phyloP scores from a whole-genome alignment of 1,284 basidiomycete genomes.

The Heterobasidion parviporum region DNA sequence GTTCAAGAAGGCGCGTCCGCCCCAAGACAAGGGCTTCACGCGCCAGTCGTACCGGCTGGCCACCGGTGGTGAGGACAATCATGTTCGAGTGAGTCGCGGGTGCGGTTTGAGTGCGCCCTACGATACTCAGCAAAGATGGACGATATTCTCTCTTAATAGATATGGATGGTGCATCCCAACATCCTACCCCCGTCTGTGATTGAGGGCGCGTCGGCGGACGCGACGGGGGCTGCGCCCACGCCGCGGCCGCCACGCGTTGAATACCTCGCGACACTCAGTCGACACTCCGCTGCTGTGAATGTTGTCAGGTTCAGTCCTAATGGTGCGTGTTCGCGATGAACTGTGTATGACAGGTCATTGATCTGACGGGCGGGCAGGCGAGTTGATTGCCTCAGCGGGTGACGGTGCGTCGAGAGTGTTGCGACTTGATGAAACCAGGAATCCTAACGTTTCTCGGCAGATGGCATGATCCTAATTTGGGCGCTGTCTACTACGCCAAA shows the following conservation, averaged over 20 bases:
- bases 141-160: slow-evolving; percentile 29
- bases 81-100: slow-evolving; percentile 75
- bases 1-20: slow-evolving; percentile 70
- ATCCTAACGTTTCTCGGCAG: slow-evolving; percentile 32
- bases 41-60: slow-evolving; percentile 81
- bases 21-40: slow-evolving; percentile 50
- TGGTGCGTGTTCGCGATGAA: slow-evolving; percentile 39
- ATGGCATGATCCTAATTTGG: slow-evolving; percentile 98
- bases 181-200: slow-evolving; percentile 63
- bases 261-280: slow-evolving; percentile 88
- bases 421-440: slow-evolving; percentile 4
- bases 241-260: slow-evolving; percentile 85
- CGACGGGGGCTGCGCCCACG: slow-evolving; percentile 28
- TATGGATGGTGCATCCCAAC: slow-evolving; percentile 94
- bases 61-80: slow-evolving; percentile 95
- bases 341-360: slow-evolving; percentile 1
- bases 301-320: slow-evolving; percentile 95
- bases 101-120: no score
- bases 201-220: slow-evolving; percentile 35
- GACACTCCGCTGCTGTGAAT: slow-evolving; percentile 94
- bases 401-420: slow-evolving; percentile 60
- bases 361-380: slow-evolving; percentile 43
- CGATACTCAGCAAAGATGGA: no score
- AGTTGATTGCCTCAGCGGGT: slow-evolving; percentile 87
- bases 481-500: slow-evolving; percentile 73